phyloP scores from a whole-genome alignment of 2,329 filamentous ascomycete genomes.

The Ophiostoma sp. region DNA sequence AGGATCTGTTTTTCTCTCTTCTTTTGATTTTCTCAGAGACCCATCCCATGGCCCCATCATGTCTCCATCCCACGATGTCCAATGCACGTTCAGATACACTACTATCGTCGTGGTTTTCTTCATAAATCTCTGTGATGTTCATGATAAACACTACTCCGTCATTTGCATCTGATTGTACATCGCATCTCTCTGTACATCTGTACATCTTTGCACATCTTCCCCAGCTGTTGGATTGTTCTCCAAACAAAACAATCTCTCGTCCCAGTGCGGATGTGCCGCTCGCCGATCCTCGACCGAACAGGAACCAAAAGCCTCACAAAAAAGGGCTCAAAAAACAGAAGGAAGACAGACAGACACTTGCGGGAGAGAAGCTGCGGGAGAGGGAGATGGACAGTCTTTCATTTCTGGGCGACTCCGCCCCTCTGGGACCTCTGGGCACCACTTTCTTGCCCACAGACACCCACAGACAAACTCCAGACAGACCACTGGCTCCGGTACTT shows the following conservation, averaged over 20 bases:
- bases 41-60: background rate
- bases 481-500: conserved; percentile 22
- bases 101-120: background rate
- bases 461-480: background rate
- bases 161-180: conserved; percentile 1
- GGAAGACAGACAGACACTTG: background rate
- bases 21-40: background rate
- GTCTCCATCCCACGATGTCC: background rate
- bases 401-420: background rate
- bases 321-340: too few relatives aligned
- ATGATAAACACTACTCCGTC: background rate
- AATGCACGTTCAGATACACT: background rate
- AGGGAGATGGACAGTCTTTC: background rate
- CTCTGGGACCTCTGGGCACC: background rate
- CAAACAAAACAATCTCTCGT: background rate
- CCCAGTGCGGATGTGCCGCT: background rate
- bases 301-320: conserved; percentile 16
- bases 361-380: background rate
- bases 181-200: background rate
- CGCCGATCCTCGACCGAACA: conserved; percentile 14
- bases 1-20: background rate
- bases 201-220: background rate
- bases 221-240: background rate
- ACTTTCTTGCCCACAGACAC: background rate
- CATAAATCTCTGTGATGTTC: background rate